Evolutionary conservation across 352 stramenopile species (phyloP).

Genomic region (Blastocystis sp.): DNA sequence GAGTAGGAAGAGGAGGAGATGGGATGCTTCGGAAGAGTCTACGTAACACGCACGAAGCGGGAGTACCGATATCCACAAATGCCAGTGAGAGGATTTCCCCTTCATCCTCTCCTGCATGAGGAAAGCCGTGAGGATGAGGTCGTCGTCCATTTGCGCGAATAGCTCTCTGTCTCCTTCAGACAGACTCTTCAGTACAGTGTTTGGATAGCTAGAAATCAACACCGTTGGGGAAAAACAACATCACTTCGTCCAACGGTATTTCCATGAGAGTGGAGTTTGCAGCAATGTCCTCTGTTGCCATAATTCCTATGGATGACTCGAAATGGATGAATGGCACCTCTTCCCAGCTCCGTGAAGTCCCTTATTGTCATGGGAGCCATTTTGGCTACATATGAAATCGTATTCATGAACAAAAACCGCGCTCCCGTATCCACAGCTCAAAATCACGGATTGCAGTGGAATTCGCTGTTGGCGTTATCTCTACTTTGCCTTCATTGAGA

Average conservation of each 20-base stretch:
- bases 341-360: conserved; percentile 10
- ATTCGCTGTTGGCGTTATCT: not conserved
- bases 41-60: not conserved
- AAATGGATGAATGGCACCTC: conserved; percentile 7
- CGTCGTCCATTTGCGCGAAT: conserved; percentile 2
- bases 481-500: not conserved
- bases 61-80: conserved; percentile 1
- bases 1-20: not conserved
- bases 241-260: conserved; percentile 29
- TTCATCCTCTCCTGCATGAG: conserved; percentile 39
- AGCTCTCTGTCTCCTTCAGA: not conserved
- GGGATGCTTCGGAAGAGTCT: conserved; percentile 32
- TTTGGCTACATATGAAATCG: not conserved
- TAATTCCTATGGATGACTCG: conserved; percentile 19
- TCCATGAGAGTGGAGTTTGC: not conserved
- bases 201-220: conserved; percentile 23
- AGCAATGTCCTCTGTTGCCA: not conserved
- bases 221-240: not conserved
- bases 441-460: not conserved
- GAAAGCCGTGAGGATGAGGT: conserved; percentile 27
- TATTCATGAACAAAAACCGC: not conserved
- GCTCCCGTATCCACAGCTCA: not conserved
- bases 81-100: not conserved
- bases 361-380: not conserved
- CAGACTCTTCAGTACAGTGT: conserved; percentile 9